Base-by-base conservation (phyloP, 768 basidiomycete species). In the Trametes elegans region DNA sequence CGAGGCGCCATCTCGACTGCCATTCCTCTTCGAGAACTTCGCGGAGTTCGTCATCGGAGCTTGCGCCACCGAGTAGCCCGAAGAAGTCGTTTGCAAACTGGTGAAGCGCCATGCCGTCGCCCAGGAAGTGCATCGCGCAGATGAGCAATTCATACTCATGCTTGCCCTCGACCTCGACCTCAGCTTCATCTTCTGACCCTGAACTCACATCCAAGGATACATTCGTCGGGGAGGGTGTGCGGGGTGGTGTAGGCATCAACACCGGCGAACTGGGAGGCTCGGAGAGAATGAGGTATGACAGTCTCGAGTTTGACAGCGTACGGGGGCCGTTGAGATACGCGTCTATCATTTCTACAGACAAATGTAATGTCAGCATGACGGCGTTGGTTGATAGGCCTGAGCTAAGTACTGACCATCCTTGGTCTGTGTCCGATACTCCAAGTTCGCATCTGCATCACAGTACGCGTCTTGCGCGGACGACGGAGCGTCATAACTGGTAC, bases 41-140 rank as follows among this genome's bases (percentile, higher is more conserved):
- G 23, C 68, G 63, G n/a, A 74, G 61, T 28, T 73, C 71, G 43
- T 63, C 55, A 18, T 65, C 59, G 26, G 66, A 64, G 39, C 57
- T 64, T 4, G 60, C 62, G 41, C 64, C 58, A 0, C 79, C 84
- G 35, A 92, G 72, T 3, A 93, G 72, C 16, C 72, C 68, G 66
- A 92, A 87, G 65, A 93, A 84, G 60, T 92, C 88, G 67, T 90
- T 90, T 23, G 87, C 88, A 58, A 87, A 88, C 55, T 81, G 77
- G 69, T 93, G 90, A 16, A 93, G 76, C 1, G 90, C 87, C 85
- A 92, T 91, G 19, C 92, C 92, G 66, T 94, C 92, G 18, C 90
- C 90, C 42, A 93, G 68, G 68, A 87, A 93, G 66, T 94, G 92
- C 7, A 87, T 81, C 3, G 87, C 84, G 59, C 85, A 85, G 43